Base-by-base conservation (phyloP, 2,329 filamentous ascomycete species). In the Madurella fahalii region DNA sequence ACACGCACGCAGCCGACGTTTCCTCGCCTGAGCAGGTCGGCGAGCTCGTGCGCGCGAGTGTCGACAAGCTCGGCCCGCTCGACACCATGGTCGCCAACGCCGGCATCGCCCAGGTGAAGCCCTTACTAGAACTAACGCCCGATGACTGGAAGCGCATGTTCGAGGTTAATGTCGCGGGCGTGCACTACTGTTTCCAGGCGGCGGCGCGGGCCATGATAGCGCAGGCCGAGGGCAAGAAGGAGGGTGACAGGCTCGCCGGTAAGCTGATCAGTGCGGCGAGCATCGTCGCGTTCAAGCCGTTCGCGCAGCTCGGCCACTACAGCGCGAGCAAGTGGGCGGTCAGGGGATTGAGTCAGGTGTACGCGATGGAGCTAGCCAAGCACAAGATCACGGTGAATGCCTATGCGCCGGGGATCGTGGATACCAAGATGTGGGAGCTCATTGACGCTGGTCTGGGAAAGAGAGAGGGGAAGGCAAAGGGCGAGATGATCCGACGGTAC, bases 341-440 rank as follows among this genome's bases (percentile, higher is more conserved):
- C 1, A 74, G 85, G 4, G 84, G 84, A 0, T 70, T 89, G 48
- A 85, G 81, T 1, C 83, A 87, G 66, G 80, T 77, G 0, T 85
- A 85, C 58, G 84, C 85, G 1, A 82, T 85, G 76, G 84, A 86
- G 58, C 74, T 87, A 68, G 84, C 84, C 0, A 68, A 71, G 45
- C 77, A 87, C 64, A 74, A 81, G 54, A 87, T 89, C 65, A 86
- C 81, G 0, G 83, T 80, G 17, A 88, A 88, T 60, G 78, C 79
- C 0, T 87, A 87, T 62, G 84, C 82, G 0, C 85, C 85, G 0
- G 85, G 85, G 0, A 85, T 88, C 46, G 83, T 88, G 0, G 82
- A 78, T 0, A 87, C 83, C 0, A 72, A 74, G 0, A 87, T 87
- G 84, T 88, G 84, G 84, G 84, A 87, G 44, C 64, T 81, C 2